These are phyloP conservation scores for Starmera dryadoides DNA, from an alignment of 805 yeast genomes.

Conservation along the genomic window DNA sequence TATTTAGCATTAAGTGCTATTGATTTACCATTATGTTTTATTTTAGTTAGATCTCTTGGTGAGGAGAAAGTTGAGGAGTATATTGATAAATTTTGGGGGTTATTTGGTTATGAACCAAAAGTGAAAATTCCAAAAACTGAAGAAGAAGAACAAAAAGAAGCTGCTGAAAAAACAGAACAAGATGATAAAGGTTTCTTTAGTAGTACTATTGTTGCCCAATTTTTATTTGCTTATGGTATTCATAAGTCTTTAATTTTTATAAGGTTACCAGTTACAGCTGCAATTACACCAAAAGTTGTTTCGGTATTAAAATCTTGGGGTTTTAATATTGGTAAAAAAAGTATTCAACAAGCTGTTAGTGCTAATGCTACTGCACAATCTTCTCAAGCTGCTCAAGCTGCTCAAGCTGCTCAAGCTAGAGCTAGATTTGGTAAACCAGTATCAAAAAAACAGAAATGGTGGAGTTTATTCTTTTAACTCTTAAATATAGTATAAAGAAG, in stretches of 20 bases:
- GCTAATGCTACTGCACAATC: constrained; percentile 22
- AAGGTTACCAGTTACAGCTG: constrained; percentile 86
- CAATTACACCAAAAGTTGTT: constrained; percentile 80
- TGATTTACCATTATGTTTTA: constrained; percentile 79
- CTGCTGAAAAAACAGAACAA: constrained; percentile 10
- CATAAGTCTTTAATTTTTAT: constrained; percentile 83
- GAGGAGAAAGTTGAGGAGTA: constrained; percentile 68
- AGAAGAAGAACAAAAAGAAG: constrained; percentile 16
- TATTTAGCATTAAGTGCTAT: constrained; percentile 66
- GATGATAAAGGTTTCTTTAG: constrained; percentile 16
- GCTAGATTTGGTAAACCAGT: constrained; percentile 46
- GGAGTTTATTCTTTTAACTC: constrained; percentile 45
- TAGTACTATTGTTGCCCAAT: constrained; percentile 64
- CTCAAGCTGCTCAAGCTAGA: constrained; percentile 24
- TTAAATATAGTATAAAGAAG: neutral
- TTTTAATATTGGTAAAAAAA: constrained; percentile 58
- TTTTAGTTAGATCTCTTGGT: constrained; percentile 81
- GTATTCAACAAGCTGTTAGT: constrained; percentile 30
- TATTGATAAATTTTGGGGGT: constrained; percentile 52
- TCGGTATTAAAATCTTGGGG: constrained; percentile 64
- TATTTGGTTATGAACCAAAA: constrained; percentile 53
- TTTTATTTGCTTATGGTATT: constrained; percentile 85
- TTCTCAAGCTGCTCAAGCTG: too few species aligned
- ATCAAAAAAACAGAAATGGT: constrained; percentile 47
- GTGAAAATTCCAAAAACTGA: constrained; percentile 34